phyloP scores from a whole-genome alignment of 2,329 filamentous ascomycete species.

The Beauveria pseudobassiana region DNA sequence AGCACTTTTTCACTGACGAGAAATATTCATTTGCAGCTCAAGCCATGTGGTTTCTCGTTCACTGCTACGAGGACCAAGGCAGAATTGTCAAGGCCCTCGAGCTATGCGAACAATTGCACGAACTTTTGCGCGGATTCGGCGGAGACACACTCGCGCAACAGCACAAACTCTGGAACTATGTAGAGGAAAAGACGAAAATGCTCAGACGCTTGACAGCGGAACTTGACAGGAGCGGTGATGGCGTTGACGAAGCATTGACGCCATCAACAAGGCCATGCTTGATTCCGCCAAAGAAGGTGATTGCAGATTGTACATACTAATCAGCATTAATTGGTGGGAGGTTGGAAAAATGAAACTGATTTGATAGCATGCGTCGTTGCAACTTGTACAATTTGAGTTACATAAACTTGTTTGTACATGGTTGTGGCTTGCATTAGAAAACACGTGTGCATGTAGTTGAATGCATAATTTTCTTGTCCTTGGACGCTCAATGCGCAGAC shows the following conservation, averaged over 20 bases:
- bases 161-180: neutral
- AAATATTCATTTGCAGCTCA: neutral
- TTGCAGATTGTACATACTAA: neutral
- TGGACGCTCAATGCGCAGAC: too few species aligned
- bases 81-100: neutral
- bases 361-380: neutral
- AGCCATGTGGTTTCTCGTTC: slow-evolving; percentile 1
- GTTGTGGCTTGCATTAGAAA: neutral
- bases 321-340: neutral
- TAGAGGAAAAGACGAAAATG: neutral
- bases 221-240: neutral
- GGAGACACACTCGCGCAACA: neutral
- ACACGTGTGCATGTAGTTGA: too few species aligned
- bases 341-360: neutral
- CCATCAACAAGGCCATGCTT: neutral
- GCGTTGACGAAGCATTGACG: neutral
- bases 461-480: too few species aligned
- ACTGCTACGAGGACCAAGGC: slow-evolving; percentile 6
- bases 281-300: neutral
- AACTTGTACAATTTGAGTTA: neutral
- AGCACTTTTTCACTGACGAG: neutral
- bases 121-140: neutral
- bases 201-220: neutral
- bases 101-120: neutral
- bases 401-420: neutral